These are phyloP conservation scores for Ogataea hybrid DNA, from an alignment of 1,139 yeast genomes.

Conservation along the genomic window DNA sequence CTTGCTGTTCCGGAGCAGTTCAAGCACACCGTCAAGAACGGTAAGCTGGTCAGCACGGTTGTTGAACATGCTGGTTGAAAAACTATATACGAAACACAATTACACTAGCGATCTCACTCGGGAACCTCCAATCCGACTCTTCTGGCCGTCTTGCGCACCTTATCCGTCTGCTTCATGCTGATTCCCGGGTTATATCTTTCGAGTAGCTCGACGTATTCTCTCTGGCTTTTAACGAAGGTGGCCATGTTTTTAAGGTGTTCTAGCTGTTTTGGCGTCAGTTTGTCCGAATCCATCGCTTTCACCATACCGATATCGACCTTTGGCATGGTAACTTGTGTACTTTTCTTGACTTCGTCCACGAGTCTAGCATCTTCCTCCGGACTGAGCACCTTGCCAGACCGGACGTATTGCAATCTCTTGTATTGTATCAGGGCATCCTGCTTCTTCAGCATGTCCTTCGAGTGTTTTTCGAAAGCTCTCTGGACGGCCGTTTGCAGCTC, in stretches of 20 bases:
- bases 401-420: slow-evolving; percentile 49
- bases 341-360: slow-evolving; percentile 24
- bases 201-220: slow-evolving; percentile 72
- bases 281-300: slow-evolving; percentile 32
- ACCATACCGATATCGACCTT: slow-evolving; percentile 30
- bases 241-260: slow-evolving; percentile 48
- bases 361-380: slow-evolving; percentile 28
- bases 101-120: slow-evolving; percentile 20
- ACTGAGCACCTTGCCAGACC: slow-evolving; percentile 36
- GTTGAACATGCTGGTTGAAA: slow-evolving; percentile 57
- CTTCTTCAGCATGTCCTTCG: slow-evolving; percentile 46
- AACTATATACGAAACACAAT: slow-evolving; percentile 3
- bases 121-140: slow-evolving; percentile 79
- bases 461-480: slow-evolving; percentile 43
- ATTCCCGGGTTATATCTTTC: slow-evolving; percentile 88
- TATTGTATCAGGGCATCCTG: slow-evolving; percentile 53
- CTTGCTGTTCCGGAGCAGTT: slow-evolving; percentile 87
- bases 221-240: slow-evolving; percentile 65
- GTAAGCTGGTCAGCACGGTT: slow-evolving; percentile 46
- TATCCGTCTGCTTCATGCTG: slow-evolving; percentile 72
- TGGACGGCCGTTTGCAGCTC: slow-evolving; percentile 48
- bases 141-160: slow-evolving; percentile 74
- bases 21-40: slow-evolving; percentile 54
- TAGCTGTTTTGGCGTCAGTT: slow-evolving; percentile 27
- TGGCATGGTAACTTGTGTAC: slow-evolving; percentile 24